phyloP scores from a whole-genome alignment of 208 protist genomes.

The Acanthamoeba sp. region DNA sequence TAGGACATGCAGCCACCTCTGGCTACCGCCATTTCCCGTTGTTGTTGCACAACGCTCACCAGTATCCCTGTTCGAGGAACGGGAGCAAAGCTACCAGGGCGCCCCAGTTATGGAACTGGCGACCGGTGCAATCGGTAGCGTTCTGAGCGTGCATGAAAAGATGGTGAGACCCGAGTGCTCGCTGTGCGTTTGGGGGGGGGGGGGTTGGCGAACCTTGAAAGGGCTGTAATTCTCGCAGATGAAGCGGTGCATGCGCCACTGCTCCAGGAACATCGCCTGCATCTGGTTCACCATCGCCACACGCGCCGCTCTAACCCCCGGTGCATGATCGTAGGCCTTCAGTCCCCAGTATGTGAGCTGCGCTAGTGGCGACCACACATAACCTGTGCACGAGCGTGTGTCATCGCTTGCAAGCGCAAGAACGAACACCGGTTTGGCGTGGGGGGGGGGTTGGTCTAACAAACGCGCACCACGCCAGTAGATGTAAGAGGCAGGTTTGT shows the following conservation, averaged over 20 bases:
- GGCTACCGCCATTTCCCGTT: no score
- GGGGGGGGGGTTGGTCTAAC: no score
- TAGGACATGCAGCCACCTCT: no score
- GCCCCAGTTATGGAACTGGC: constrained; percentile 22
- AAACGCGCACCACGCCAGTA: constrained; percentile 58
- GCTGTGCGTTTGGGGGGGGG: no score
- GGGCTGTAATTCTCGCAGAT: constrained; percentile 28
- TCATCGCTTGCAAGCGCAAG: no score
- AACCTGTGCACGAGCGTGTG: not conserved
- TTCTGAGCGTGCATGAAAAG: not conserved
- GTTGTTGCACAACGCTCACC: no score
- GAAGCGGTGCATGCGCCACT: constrained; percentile 12
- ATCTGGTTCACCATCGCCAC: constrained; percentile 6
- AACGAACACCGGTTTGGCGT: no score
- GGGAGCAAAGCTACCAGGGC: not conserved
- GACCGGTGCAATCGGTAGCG: constrained; percentile 5
- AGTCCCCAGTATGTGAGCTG: constrained; percentile 15
- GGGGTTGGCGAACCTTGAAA: not conserved
- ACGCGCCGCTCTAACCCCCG: not conserved
- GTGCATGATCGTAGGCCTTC: not conserved
- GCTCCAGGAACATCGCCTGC: not conserved
- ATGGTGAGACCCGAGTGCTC: not conserved
- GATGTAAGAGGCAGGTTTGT: not conserved
- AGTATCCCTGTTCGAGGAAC: not conserved
- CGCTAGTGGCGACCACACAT: not conserved